Base-by-base conservation (phyloP, 768 basidiomycete species). In the Trametes gibbosa region DNA sequence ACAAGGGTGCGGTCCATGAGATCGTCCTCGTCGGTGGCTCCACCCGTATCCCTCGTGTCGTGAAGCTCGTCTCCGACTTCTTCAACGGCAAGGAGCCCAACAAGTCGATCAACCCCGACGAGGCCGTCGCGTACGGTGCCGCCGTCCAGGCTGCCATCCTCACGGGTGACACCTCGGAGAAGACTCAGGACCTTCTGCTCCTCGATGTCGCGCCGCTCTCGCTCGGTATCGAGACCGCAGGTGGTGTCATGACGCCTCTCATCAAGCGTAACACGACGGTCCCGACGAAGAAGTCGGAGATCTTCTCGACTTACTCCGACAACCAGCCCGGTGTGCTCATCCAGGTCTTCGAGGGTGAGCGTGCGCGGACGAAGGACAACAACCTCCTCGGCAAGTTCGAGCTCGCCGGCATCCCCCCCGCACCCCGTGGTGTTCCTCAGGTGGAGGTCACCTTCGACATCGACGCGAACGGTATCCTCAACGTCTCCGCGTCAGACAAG, bases 41-140 rank as follows among this genome's bases (percentile, higher is more conserved):
- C 49, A 98, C 96, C 56, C 95, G 95, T 85, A 98, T 98, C 65
- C 96, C 96, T 65, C 91, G 92, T 75, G 90, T 98, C 69, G 88
- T 93, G 73, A 95, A 97, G 78, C 91, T 98, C 72, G 92, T 98
- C 57, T 95, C 92, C 65, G 95, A 98, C 76, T 97, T 91, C 85
- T 98, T 98, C 83, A 92, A 92, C 74, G 95, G 95, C 73, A 95
- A 95, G 82, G 95, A 97, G 80, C 95, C 93, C 69, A 95, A 94
- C 84, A 97, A 95, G 84, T 90, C 89, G 79, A 98, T 98, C 82
- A 98, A 98, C 86, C 96, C 96, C 52, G 96, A 98, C 65, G 96
- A 98, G 79, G 95, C 96, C 56, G 95, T 98, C 58, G 96, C 96
- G 19, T 97, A 97, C 74, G 95, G 96, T 81, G 96, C 96, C 56